phyloP scores from a whole-genome alignment of 768 basidiomycete genomes.

The Suillus variegatus region DNA sequence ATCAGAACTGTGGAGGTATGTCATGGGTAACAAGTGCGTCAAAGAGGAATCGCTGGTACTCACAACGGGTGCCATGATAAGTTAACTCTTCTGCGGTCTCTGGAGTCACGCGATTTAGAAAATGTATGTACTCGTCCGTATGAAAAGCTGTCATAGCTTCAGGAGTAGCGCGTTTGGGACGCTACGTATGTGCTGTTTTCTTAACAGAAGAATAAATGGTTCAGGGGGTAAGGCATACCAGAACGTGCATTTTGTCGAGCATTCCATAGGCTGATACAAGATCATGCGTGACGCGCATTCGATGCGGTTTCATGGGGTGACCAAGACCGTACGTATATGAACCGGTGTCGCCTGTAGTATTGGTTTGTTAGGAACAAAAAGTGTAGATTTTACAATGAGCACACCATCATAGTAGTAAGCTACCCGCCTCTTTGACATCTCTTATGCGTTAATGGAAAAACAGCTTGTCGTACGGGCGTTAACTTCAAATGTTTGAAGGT shows the following conservation, averaged over 20 bases:
- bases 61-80: slow-evolving; percentile 83
- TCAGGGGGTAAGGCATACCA: slow-evolving; percentile 51
- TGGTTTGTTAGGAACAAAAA: slow-evolving; percentile 5
- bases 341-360: slow-evolving; percentile 62
- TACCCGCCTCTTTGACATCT: slow-evolving; percentile 73
- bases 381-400: slow-evolving; percentile 18
- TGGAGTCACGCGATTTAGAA: slow-evolving; percentile 84
- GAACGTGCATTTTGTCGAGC: slow-evolving; percentile 91
- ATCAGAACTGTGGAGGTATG: slow-evolving; percentile 45
- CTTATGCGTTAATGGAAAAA: not conserved
- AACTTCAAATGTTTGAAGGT: not conserved
- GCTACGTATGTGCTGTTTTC: slow-evolving; percentile 38
- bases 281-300: slow-evolving; percentile 93
- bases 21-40: slow-evolving; percentile 8
- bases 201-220: not conserved
- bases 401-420: slow-evolving; percentile 80
- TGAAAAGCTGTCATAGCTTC: slow-evolving; percentile 92
- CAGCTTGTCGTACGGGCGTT: not conserved
- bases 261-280: slow-evolving; percentile 89
- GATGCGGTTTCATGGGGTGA: slow-evolving; percentile 96
- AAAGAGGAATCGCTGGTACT: slow-evolving; percentile 23
- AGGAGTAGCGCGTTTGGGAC: slow-evolving; percentile 68
- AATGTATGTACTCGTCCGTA: slow-evolving; percentile 97
- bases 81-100: slow-evolving; percentile 89
- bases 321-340: slow-evolving; percentile 82